phyloP scores from a whole-genome alignment of 164 flowering plant genomes.

The Tinospora cordifolia region DNA sequence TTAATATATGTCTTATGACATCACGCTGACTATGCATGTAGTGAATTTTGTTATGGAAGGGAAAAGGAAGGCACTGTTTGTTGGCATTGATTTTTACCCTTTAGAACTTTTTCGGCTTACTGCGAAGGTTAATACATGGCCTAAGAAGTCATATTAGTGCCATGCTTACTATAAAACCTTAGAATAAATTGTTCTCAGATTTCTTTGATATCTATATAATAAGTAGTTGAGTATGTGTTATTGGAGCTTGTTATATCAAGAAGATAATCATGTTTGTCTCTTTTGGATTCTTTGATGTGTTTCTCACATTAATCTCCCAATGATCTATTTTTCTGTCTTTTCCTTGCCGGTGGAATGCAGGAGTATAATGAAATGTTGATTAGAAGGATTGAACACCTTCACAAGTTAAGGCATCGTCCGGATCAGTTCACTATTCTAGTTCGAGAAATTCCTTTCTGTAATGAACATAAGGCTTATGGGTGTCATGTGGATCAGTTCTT shows the following conservation, averaged over 20 bases:
- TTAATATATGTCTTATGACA: too few relatives aligned
- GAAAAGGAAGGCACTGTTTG: too few relatives aligned
- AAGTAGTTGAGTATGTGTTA: background rate
- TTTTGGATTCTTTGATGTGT: background rate
- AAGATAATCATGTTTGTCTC: background rate
- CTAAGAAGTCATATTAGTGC: too few relatives aligned
- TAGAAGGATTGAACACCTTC: constrained; percentile 53
- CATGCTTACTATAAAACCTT: too few relatives aligned
- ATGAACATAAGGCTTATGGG: constrained; percentile 54
- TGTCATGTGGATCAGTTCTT: constrained; percentile 73
- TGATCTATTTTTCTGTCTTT: constrained; percentile 7
- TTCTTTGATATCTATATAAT: too few relatives aligned
- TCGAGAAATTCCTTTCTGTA: constrained; percentile 62
- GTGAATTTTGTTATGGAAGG: too few relatives aligned
- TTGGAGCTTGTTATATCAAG: background rate
- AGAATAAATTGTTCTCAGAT: too few relatives aligned
- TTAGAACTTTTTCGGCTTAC: too few relatives aligned
- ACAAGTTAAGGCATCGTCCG: constrained; percentile 45
- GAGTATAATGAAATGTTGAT: constrained; percentile 49
- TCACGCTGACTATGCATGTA: too few relatives aligned
- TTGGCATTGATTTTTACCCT: too few relatives aligned
- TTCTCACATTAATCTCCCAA: constrained; percentile 1
- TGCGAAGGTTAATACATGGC: too few relatives aligned
- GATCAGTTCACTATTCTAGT: constrained; percentile 73
- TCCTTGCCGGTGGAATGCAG: constrained; percentile 28